Evolutionary conservation across 208 protist genomes (phyloP).

Genomic region (Herpetomonas samuelpessoai): DNA sequence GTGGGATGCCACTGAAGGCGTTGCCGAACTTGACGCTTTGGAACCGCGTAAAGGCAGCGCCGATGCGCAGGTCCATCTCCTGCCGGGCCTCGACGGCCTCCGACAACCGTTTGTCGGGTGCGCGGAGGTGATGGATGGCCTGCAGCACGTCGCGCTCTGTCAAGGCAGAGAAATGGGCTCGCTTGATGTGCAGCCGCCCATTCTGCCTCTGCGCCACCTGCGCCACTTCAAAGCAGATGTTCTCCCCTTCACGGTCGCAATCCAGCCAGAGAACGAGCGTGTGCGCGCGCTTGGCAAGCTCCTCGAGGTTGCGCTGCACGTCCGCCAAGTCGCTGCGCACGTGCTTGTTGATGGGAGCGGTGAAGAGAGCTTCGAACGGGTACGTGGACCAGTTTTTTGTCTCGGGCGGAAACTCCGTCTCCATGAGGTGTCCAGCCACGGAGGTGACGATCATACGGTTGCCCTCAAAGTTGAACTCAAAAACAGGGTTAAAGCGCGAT

Average conservation of each 20-base stretch:
- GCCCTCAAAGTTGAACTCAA: slow-evolving; percentile 69
- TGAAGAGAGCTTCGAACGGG: slow-evolving; percentile 91
- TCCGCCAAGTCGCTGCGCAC: slow-evolving; percentile 68
- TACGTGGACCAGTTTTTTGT: slow-evolving; percentile 85
- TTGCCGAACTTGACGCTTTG: slow-evolving; percentile 84
- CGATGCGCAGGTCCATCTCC: slow-evolving; percentile 96
- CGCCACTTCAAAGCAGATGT: slow-evolving; percentile 98
- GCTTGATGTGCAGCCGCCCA: slow-evolving; percentile 45
- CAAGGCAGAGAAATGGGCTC: slow-evolving; percentile 92
- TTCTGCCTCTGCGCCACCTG: slow-evolving; percentile 54
- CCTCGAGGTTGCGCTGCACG: slow-evolving; percentile 78
- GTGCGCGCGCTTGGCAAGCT: slow-evolving; percentile 52
- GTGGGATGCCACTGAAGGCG: slow-evolving; percentile 63
- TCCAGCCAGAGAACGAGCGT: slow-evolving; percentile 95
- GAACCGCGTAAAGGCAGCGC: slow-evolving; percentile 95
- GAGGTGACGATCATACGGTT: slow-evolving; percentile 95
- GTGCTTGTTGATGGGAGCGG: slow-evolving; percentile 70
- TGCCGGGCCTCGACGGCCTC: slow-evolving; percentile 94
- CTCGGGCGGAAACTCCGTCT: slow-evolving; percentile 80
- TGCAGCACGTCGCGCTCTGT: slow-evolving; percentile 81
- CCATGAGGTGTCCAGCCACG: slow-evolving; percentile 96
- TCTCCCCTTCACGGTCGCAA: slow-evolving; percentile 97
- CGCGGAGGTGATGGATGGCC: slow-evolving; percentile 77
- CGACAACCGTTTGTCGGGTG: slow-evolving; percentile 86
- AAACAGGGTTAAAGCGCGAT: slow-evolving; percentile 83